These are phyloP conservation scores for Epichloe aotearoae DNA, from an alignment of 2,329 filamentous ascomycete species.

Conservation along the genomic window DNA sequence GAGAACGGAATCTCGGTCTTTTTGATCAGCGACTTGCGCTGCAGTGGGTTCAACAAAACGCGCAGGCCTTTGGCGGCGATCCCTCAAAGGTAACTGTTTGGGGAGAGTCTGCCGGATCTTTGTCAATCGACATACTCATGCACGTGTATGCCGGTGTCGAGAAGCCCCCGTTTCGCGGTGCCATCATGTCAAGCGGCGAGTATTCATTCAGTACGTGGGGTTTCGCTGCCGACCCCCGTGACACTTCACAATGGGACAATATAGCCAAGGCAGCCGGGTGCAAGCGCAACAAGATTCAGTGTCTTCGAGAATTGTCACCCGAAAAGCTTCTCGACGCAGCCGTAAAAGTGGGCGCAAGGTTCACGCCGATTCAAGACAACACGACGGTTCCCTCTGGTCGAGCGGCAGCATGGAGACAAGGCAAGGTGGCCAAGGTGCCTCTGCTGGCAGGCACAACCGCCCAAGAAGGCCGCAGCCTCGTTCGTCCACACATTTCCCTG, in stretches of 20 bases:
- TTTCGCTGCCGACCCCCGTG: neutral
- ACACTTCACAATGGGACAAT: constrained; percentile 8
- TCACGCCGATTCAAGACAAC: constrained; percentile 11
- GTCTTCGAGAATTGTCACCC: constrained; percentile 10
- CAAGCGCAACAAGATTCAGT: constrained; percentile 6
- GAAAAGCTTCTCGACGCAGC: constrained; percentile 9
- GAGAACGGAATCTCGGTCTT: constrained; percentile 19
- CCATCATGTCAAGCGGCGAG: constrained; percentile 17
- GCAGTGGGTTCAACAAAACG: constrained; percentile 15
- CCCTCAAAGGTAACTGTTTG: constrained; percentile 14
- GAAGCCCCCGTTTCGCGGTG: constrained; percentile 13
- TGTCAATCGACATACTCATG: constrained; percentile 19
- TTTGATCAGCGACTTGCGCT: constrained; percentile 16
- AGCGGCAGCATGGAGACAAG: constrained; percentile 11
- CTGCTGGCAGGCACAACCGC: constrained; percentile 14
- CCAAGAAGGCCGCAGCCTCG: constrained; percentile 12
- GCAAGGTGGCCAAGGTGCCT: constrained; percentile 10
- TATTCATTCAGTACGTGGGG: constrained; percentile 13
- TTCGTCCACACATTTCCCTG: constrained; percentile 12
- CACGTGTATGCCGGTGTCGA: constrained; percentile 9
- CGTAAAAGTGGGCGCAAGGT: neutral
- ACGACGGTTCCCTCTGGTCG: constrained; percentile 7
- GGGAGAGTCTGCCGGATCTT: constrained; percentile 16
- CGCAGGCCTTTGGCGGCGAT: constrained; percentile 15
- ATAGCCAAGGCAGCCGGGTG: constrained; percentile 11